Conservation (phyloP, 2,329 filamentous ascomycete species). For the Ploettnerulaceae sp. region DNA sequence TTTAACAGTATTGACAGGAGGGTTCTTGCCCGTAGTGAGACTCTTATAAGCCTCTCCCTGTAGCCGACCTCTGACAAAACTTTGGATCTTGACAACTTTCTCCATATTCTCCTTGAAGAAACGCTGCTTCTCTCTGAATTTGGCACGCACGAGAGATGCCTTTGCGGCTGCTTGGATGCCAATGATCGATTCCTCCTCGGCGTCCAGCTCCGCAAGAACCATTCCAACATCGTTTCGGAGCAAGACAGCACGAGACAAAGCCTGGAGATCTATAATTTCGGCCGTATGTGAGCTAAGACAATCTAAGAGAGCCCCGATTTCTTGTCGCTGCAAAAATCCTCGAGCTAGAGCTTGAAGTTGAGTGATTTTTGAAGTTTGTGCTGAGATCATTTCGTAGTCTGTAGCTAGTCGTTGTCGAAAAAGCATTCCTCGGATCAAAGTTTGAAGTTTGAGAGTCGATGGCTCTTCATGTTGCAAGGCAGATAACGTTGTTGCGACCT, state of each 20-base stretch:
- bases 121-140: constrained; percentile 78
- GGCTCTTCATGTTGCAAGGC: constrained; percentile 43
- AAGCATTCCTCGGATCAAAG: constrained; percentile 56
- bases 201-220: constrained; percentile 71
- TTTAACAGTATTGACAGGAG: constrained; percentile 93
- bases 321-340: constrained; percentile 59
- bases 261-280: constrained; percentile 67
- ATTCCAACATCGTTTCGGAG: constrained; percentile 68
- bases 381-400: constrained; percentile 51
- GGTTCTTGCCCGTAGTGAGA: constrained; percentile 91
- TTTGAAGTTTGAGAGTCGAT: constrained; percentile 50
- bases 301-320: constrained; percentile 58
- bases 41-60: constrained; percentile 98
- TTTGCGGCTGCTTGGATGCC: constrained; percentile 71
- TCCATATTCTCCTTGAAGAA: constrained; percentile 97
- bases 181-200: constrained; percentile 71
- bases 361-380: constrained; percentile 51
- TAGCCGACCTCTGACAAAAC: constrained; percentile 88
- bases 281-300: constrained; percentile 65
- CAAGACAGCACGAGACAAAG: constrained; percentile 72
- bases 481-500: constrained; percentile 45
- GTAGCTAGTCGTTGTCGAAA: constrained; percentile 46
- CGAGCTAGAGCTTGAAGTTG: constrained; percentile 63
- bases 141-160: constrained; percentile 66
- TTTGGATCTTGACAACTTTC: constrained; percentile 98